Evolutionary conservation across 257 asterid genomes (phyloP).

Genomic region (Linderniella brevidens): DNA sequence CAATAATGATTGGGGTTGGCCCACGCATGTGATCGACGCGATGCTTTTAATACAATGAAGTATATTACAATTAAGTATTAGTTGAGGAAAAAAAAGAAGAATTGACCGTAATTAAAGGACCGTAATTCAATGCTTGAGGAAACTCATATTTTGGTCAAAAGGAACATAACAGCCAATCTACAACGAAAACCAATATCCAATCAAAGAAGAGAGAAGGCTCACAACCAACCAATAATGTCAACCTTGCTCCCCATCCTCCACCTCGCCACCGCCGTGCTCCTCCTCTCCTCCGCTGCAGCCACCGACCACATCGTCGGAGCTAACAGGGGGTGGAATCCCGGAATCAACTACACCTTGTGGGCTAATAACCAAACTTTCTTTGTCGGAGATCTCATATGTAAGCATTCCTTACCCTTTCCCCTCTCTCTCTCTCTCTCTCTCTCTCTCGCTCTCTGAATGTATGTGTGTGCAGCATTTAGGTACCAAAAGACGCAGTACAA

Average conservation of each 20-base stretch:
- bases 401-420: neutral
- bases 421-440: neutral
- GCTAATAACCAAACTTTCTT: slow-evolving; percentile 82
- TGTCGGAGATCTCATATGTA: slow-evolving; percentile 77
- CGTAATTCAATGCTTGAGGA: too few relatives aligned
- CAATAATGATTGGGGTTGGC: too few relatives aligned
- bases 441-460: neutral
- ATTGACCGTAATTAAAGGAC: too few relatives aligned
- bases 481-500: slow-evolving; percentile 74
- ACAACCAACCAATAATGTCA: slow-evolving; percentile 20
- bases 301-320: slow-evolving; percentile 97
- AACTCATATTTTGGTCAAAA: too few relatives aligned
- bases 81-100: too few relatives aligned
- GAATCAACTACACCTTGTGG: slow-evolving; percentile 87
- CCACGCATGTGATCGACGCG: too few relatives aligned
- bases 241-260: slow-evolving; percentile 22
- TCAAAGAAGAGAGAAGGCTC: neutral
- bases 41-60: too few relatives aligned
- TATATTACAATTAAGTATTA: too few relatives aligned
- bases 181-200: too few relatives aligned
- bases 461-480: slow-evolving; percentile 42
- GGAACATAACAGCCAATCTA: too few relatives aligned
- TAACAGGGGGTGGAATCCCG: slow-evolving; percentile 90
- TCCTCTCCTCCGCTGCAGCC: slow-evolving; percentile 33
- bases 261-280: slow-evolving; percentile 26